phyloP scores from a whole-genome alignment of 441 rosid genomes.

The Cnidoscolus chayamansa region DNA sequence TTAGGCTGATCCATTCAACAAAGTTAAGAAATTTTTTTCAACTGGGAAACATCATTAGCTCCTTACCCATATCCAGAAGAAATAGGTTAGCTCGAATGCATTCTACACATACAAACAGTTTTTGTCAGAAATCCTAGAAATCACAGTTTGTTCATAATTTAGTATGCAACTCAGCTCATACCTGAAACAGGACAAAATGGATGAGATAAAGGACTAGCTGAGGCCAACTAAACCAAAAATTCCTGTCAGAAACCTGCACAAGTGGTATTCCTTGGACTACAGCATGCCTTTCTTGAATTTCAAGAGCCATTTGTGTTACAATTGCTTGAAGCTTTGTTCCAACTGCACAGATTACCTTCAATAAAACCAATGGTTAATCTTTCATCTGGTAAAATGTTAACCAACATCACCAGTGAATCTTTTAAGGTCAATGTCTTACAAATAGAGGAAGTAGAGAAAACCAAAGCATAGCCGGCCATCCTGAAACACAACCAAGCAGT shows the following conservation, averaged over 20 bases:
- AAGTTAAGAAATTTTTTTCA: neutral
- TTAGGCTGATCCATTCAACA: constrained; percentile 2
- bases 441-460: constrained; percentile 63
- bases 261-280: constrained; percentile 98
- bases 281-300: constrained; percentile 72
- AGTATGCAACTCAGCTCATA: constrained; percentile 7
- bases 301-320: constrained; percentile 79
- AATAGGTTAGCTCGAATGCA: constrained; percentile 86
- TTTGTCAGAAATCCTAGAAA: constrained; percentile 1
- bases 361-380: constrained; percentile 11
- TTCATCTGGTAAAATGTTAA: neutral
- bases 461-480: constrained; percentile 60
- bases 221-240: constrained; percentile 88
- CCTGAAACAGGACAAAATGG: constrained; percentile 92
- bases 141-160: neutral
- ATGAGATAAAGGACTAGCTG: constrained; percentile 72
- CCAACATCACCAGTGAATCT: neutral
- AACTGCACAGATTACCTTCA: constrained; percentile 74
- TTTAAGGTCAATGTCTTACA: constrained; percentile 44
- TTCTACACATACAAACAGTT: constrained; percentile 45
- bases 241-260: constrained; percentile 75
- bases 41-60: constrained; percentile 2
- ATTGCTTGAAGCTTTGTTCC: constrained; percentile 91
- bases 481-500: constrained; percentile 37
- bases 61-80: constrained; percentile 87